Percentiles rank a stretch among this genome's conserved stretches.
phyloP scores from a whole-genome alignment of 108 stramenopile genomes.

The Tribonema minus region DNA sequence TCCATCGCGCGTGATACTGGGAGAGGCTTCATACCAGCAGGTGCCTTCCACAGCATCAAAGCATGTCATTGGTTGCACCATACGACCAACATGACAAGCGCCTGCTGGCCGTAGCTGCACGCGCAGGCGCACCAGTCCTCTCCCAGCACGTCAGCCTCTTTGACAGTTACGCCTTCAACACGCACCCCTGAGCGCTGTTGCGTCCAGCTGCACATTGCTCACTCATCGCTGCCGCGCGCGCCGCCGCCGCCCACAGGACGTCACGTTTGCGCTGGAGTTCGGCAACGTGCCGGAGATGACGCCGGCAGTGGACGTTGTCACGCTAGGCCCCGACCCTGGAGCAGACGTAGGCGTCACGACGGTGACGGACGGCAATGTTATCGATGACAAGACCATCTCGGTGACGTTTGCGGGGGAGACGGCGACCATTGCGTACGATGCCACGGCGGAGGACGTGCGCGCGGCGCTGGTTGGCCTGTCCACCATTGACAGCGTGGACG shows the following conservation, averaged over 20 bases:
- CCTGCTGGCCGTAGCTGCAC: not conserved
- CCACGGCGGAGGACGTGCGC: conserved; percentile 59
- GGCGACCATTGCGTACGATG: conserved; percentile 61
- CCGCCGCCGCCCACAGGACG: conserved; percentile 11
- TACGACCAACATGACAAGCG: not conserved
- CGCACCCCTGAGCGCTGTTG: not conserved
- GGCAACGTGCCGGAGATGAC: conserved; percentile 68
- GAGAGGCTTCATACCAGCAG: no score
- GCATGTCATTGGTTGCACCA: no score
- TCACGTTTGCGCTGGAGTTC: conserved; percentile 66
- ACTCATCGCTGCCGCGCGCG: conserved; percentile 6
- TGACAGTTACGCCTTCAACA: not conserved
- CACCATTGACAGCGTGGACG: conserved; percentile 62
- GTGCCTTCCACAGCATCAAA: no score
- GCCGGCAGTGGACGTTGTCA: conserved; percentile 50
- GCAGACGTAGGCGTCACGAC: conserved; percentile 60
- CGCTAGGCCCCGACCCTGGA: conserved; percentile 47
- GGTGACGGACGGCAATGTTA: conserved; percentile 64
- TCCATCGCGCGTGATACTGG: no score
- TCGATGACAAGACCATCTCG: conserved; percentile 66
- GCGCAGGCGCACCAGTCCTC: not conserved
- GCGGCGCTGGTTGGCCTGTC: conserved; percentile 52
- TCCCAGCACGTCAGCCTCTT: not conserved
- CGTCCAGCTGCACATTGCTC: not conserved
- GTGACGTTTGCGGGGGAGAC: conserved; percentile 66